A percentile compares a stretch with the other conserved stretches of the same genome.
phyloP scores from a whole-genome alignment of 2,329 filamentous ascomycete genomes.

The Penicillium sp. region DNA sequence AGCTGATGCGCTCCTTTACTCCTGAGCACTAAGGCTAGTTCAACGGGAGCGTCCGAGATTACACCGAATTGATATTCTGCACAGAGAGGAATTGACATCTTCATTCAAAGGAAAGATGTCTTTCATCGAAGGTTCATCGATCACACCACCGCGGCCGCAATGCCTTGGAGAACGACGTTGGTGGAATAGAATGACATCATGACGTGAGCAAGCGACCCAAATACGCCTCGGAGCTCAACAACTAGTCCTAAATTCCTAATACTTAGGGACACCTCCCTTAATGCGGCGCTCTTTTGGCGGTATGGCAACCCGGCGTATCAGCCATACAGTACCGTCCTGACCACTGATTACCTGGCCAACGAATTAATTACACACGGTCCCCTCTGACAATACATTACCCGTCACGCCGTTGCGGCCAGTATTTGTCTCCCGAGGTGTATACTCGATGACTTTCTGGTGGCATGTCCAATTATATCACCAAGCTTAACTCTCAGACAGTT shows the following conservation, averaged over 20 bases:
- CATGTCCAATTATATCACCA: neutral
- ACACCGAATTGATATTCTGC: neutral
- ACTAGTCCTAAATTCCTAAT: neutral
- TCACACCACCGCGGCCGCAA: neutral
- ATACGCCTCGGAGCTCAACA: neutral
- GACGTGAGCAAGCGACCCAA: conserved; percentile 5
- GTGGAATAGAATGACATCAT: conserved; percentile 26
- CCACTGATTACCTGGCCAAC: neutral
- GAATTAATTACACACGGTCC: neutral
- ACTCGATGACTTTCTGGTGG: neutral
- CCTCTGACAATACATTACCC: neutral
- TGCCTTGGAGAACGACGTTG: neutral
- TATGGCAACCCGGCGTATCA: neutral
- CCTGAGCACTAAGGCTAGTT: neutral
- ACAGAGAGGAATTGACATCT: neutral
- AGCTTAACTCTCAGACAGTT: neutral
- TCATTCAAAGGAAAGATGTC: neutral
- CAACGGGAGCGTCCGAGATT: neutral
- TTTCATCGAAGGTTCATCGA: neutral
- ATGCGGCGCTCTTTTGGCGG: neutral
- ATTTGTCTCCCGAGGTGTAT: neutral
- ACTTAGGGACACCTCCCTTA: neutral
- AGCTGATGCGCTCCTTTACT: conserved; percentile 6
- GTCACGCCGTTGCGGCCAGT: neutral
- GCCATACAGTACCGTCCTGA: neutral